Evolutionary conservation across 2,329 filamentous ascomycete species (phyloP).

Genomic region (Mollisiaceae sp.): DNA sequence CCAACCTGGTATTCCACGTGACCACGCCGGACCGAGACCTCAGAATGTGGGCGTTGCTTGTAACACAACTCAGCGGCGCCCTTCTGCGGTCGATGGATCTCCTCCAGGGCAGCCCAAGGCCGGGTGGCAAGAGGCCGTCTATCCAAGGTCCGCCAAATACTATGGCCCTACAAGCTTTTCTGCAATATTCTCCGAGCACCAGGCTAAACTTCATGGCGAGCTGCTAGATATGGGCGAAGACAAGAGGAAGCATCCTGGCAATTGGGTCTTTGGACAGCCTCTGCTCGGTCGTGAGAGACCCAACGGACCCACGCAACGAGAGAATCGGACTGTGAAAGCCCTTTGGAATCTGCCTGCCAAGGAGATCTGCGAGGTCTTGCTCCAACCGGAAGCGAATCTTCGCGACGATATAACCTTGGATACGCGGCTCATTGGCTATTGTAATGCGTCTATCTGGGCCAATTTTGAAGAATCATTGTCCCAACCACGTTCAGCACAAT

Average conservation of each 20-base stretch:
- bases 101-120: constrained; percentile 13
- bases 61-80: neutral
- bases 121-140: constrained; percentile 31
- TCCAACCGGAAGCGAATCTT: constrained; percentile 19
- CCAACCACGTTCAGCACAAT: constrained; percentile 29
- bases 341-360: constrained; percentile 36
- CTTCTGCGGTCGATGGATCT: neutral
- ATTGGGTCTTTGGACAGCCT: constrained; percentile 36
- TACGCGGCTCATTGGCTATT: constrained; percentile 32
- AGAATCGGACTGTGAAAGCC: constrained; percentile 34
- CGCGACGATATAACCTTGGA: constrained; percentile 26
- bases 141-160: constrained; percentile 33
- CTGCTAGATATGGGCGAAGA: constrained; percentile 38
- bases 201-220: constrained; percentile 27
- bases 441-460: constrained; percentile 31
- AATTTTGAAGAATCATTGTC: constrained; percentile 32
- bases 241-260: constrained; percentile 34
- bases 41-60: neutral
- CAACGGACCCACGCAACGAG: constrained; percentile 30
- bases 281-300: constrained; percentile 34
- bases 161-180: constrained; percentile 40
- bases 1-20: neutral
- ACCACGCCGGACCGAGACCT: neutral
- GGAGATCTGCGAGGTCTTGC: constrained; percentile 34
- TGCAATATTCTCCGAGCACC: constrained; percentile 37